These are phyloP conservation scores for Colletotrichum cuscutae DNA, from an alignment of 2,329 filamentous ascomycete genomes.

Conservation along the genomic window DNA sequence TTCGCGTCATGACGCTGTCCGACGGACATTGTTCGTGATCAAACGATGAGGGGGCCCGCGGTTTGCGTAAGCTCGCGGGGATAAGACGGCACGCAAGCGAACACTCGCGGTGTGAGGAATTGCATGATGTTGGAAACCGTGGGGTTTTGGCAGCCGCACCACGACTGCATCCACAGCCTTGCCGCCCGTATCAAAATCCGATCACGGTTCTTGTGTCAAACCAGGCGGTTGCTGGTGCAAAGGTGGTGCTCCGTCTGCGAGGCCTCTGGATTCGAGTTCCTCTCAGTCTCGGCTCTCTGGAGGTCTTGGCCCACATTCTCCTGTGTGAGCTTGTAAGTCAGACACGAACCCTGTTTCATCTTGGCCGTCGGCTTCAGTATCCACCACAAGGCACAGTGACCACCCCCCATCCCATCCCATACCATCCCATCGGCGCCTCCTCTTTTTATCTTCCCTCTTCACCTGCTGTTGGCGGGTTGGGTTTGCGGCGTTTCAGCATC, in stretches of 20 bases:
- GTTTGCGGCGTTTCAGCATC: constrained; percentile 25
- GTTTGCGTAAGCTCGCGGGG: not conserved
- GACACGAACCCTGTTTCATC: constrained; percentile 32
- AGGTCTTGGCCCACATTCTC: constrained; percentile 28
- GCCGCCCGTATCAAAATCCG: not conserved
- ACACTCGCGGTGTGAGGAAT: not conserved
- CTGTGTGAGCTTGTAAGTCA: constrained; percentile 29
- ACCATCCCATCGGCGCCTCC: not conserved
- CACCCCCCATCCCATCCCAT: too few relatives aligned
- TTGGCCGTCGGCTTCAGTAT: not conserved
- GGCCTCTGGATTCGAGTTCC: not conserved
- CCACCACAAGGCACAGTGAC: not conserved
- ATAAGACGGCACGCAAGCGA: not conserved
- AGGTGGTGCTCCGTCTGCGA: constrained; percentile 8
- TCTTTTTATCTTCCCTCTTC: not conserved
- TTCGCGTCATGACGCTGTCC: not conserved
- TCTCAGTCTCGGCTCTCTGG: too few relatives aligned
- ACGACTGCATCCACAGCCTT: not conserved
- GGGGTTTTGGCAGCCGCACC: not conserved
- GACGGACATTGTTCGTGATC: not conserved
- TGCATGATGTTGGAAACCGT: not conserved
- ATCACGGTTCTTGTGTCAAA: not conserved
- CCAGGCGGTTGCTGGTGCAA: not conserved
- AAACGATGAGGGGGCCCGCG: not conserved
- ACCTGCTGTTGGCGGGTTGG: not conserved